phyloP scores from a whole-genome alignment of 192 early-diverging fungal genomes.

The Phlyctochytrium bullatum region DNA sequence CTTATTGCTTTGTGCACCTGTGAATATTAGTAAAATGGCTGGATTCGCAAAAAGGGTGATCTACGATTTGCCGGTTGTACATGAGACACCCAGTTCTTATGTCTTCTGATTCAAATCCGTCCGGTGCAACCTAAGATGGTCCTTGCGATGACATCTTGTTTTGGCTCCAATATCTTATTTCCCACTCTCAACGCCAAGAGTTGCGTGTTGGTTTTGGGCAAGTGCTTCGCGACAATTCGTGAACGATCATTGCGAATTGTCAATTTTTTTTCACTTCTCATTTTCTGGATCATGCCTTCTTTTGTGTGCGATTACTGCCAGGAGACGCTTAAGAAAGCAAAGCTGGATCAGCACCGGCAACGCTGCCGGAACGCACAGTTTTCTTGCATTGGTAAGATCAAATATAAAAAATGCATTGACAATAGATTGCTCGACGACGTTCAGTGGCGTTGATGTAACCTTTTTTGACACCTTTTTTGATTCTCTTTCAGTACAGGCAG shows the following conservation, averaged over 20 bases:
- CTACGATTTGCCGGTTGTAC: no score
- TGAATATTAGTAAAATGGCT: no score
- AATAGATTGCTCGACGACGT: conserved; percentile 7
- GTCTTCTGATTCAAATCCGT: no score
- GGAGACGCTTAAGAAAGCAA: conserved; percentile 92
- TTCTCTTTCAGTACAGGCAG: conserved; percentile 52
- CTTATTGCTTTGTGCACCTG: no score
- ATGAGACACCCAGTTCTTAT: no score
- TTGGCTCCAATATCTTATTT: no score
- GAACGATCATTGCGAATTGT: conserved; percentile 12
- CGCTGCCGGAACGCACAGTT: conserved; percentile 84
- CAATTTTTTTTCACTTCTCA: background rate
- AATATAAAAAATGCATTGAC: background rate
- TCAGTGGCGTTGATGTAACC: background rate
- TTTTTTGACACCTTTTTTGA: background rate
- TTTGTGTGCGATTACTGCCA: conserved; percentile 37
- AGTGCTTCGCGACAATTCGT: background rate
- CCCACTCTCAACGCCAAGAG: no score
- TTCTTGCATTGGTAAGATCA: conserved; percentile 67
- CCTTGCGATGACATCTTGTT: no score
- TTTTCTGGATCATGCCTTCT: no score
- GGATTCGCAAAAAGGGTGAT: no score
- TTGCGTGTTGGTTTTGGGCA: background rate
- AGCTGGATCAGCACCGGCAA: conserved; percentile 77
- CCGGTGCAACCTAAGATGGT: no score